Evolutionary conservation across 176 grass and related monocot species (phyloP).

Genomic region (Poa annua): DNA sequence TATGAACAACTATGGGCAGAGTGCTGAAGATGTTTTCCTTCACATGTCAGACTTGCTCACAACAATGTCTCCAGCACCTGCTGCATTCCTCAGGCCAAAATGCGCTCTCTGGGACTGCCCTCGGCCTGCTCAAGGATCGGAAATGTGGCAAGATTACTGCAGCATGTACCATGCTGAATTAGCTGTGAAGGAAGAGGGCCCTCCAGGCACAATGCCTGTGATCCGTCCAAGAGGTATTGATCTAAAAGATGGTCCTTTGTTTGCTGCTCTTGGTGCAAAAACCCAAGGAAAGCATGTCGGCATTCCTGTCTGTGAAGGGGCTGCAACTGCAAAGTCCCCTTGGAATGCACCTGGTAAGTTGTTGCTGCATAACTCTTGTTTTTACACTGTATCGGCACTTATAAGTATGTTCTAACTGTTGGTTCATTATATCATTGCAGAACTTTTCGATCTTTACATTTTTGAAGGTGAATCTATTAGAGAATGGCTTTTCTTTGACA

Average conservation of each 20-base stretch:
- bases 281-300: constrained; percentile 83
- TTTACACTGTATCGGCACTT: neutral
- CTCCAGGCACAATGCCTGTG: constrained; percentile 89
- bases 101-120: constrained; percentile 94
- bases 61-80: constrained; percentile 70
- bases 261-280: constrained; percentile 87
- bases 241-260: constrained; percentile 88
- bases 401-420: constrained; percentile 43
- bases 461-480: constrained; percentile 92
- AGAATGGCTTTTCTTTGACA: constrained; percentile 98
- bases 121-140: constrained; percentile 70
- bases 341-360: constrained; percentile 90
- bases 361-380: constrained; percentile 20
- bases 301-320: constrained; percentile 93
- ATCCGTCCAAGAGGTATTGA: constrained; percentile 87
- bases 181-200: constrained; percentile 77
- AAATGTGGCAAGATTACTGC: constrained; percentile 89
- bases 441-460: constrained; percentile 89
- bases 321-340: constrained; percentile 83
- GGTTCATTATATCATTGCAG: constrained; percentile 49
- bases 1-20: constrained; percentile 55
- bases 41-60: constrained; percentile 79
- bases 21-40: constrained; percentile 46
- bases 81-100: constrained; percentile 82
- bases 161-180: constrained; percentile 85